Evolutionary conservation across 2,329 filamentous ascomycete species (phyloP).

Genomic region (Aspergillus phoenicis): DNA sequence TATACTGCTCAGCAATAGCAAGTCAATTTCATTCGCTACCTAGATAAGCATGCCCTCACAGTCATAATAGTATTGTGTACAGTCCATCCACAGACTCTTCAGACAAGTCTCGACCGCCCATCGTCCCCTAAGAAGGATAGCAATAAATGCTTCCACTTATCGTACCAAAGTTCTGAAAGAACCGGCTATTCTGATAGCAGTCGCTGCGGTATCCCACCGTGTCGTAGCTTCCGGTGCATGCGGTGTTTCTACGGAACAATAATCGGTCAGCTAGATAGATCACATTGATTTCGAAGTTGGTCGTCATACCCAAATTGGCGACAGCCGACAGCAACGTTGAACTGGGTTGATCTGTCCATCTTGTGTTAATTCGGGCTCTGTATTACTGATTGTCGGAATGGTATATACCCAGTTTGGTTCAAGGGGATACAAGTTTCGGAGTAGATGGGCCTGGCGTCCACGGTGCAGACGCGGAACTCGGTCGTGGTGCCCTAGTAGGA

Average conservation of each 20-base stretch:
- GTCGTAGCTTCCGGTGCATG: neutral
- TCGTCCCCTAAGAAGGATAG: neutral
- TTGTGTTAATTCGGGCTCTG: neutral
- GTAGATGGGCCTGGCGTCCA: neutral
- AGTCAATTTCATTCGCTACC: too few species aligned
- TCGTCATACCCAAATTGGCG: neutral
- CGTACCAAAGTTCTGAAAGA: neutral
- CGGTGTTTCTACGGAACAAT: neutral
- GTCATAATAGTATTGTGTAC: neutral
- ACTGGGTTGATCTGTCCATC: neutral
- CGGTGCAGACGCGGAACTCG: neutral
- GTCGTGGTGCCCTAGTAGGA: neutral
- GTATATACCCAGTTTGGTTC: neutral
- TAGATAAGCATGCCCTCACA: too few species aligned
- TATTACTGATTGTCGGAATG: neutral
- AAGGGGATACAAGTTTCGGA: neutral
- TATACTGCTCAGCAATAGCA: too few species aligned
- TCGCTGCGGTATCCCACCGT: neutral
- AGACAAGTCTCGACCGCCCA: too few species aligned
- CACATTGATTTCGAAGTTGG: neutral
- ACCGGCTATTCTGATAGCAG: neutral
- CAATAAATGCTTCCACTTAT: neutral
- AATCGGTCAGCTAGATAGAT: neutral
- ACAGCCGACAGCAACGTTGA: neutral
- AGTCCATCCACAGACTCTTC: neutral